A percentile compares a stretch with the other conserved stretches of the same genome.
phyloP scores from a whole-genome alignment of 2,329 filamentous ascomycete genomes.

The Apiospora rasikravindrae region DNA sequence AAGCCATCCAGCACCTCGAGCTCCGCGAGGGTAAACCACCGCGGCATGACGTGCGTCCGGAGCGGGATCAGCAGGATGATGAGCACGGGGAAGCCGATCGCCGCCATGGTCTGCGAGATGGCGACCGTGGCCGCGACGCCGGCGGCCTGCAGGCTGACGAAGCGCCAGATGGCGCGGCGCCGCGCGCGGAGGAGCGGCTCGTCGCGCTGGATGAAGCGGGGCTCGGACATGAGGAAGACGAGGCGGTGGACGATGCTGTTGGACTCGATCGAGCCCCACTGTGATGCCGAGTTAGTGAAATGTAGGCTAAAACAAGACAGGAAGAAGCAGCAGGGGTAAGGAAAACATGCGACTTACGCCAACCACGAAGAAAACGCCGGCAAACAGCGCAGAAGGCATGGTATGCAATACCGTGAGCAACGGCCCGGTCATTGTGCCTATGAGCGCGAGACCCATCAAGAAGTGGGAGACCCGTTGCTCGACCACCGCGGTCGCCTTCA shows the following conservation, averaged over 20 bases:
- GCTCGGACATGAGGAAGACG: slow-evolving; percentile 52
- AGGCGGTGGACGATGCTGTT: slow-evolving; percentile 60
- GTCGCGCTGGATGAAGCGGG: slow-evolving; percentile 50
- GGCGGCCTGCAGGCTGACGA: slow-evolving; percentile 55
- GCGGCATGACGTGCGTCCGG: slow-evolving; percentile 53
- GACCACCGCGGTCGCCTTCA: slow-evolving; percentile 53
- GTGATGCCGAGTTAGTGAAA: not conserved
- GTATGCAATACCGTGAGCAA: slow-evolving; percentile 57
- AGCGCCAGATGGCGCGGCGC: slow-evolving; percentile 52
- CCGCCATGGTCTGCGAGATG: slow-evolving; percentile 64
- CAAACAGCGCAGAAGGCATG: slow-evolving; percentile 59
- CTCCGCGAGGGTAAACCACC: slow-evolving; percentile 54
- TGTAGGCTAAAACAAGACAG: no score
- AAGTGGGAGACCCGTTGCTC: slow-evolving; percentile 63
- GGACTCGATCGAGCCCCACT: slow-evolving; percentile 53
- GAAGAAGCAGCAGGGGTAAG: no score
- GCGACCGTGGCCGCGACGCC: slow-evolving; percentile 60
- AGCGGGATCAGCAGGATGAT: slow-evolving; percentile 62
- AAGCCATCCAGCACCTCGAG: slow-evolving; percentile 56
- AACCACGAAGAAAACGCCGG: slow-evolving; percentile 63
- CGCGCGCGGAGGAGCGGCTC: slow-evolving; percentile 52
- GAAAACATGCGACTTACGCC: slow-evolving; percentile 50
- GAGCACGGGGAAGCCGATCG: slow-evolving; percentile 63
- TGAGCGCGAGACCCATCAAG: slow-evolving; percentile 56
- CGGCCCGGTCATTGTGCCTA: slow-evolving; percentile 63